These are phyloP conservation scores for Tolypocladium sp. DNA, from an alignment of 2,329 filamentous ascomycete species.

Conservation along the genomic window DNA sequence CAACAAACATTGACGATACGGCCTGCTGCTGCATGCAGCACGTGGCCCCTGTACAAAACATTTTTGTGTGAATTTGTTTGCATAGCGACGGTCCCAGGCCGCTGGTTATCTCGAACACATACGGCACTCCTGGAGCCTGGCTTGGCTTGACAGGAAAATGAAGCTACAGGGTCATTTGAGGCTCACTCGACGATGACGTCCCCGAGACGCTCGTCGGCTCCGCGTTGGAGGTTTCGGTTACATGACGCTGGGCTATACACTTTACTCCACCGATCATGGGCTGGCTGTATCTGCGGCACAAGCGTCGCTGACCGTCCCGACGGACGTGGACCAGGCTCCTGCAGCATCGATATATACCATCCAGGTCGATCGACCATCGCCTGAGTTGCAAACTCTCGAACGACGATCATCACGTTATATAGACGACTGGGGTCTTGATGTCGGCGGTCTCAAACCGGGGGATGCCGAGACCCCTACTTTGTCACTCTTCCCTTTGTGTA, in stretches of 20 bases:
- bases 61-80: slow-evolving; percentile 20
- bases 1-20: background rate
- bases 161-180: background rate
- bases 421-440: background rate
- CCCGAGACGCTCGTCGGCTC: background rate
- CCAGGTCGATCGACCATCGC: background rate
- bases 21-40: background rate
- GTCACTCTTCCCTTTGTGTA: background rate
- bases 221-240: background rate
- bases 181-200: background rate
- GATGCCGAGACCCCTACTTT: background rate
- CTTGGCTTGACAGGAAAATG: background rate
- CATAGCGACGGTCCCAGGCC: slow-evolving; percentile 25
- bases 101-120: slow-evolving; percentile 10
- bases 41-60: slow-evolving; percentile 17
- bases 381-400: background rate
- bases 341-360: too few relatives aligned
- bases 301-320: background rate
- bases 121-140: slow-evolving; percentile 1
- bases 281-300: background rate
- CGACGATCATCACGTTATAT: background rate
- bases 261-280: background rate
- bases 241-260: background rate
- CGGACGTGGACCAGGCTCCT: background rate
- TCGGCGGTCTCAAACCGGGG: background rate